Base-by-base conservation (phyloP, 352 stramenopile genomes). In the Blastocystis hominis region DNA sequence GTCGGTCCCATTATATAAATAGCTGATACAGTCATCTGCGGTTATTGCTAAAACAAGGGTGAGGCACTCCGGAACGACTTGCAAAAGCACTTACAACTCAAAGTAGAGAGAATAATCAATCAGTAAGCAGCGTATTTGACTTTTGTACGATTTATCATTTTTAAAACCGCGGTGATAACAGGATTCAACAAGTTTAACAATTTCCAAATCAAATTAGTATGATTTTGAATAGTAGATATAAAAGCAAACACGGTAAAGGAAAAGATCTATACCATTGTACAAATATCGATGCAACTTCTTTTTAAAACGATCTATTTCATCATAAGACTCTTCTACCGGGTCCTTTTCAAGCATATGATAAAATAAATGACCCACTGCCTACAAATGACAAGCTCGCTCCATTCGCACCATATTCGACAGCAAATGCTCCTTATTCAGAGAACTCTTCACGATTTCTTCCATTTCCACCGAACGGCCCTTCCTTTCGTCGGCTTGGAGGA, bases 1-100 rank as follows among this genome's bases (percentile, higher is more conserved):
- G 98, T 98, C 36, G 98, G 91, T 91, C 98, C 96, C 86, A 96
- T 98, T 90, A 99, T 97, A 92, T 98, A 98, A 75, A 99, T 94
- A 34, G 96, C 96, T 63, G 95, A 98, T 77, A 87, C 77, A 17
- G 77, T 87, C 77, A 87, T 87, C 46, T 69, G n/a, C 42, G 10
- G 62, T 54, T 62, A 62, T 66, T 53, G 5, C 72, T 84, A 66
- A 2, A 84, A 50, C 24, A 38, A 15, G 62, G n/a, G n/a, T 59
- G 59, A 68, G 20, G 30, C n/a, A 68, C 24, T 68, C 9, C 30
- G 0, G 0, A 68, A 13, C 30, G 24, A 15, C 30, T 68, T 40
- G 10, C 20, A 24, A 40, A 68, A 38, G 9, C 15, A n/a, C 30
- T 24, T 38, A 38, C 59, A 34, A 34, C 59, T 68, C 59, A 13